Evolutionary conservation across 106 monocot species (phyloP).

Genomic region (Amphibolis antarctica): DNA sequence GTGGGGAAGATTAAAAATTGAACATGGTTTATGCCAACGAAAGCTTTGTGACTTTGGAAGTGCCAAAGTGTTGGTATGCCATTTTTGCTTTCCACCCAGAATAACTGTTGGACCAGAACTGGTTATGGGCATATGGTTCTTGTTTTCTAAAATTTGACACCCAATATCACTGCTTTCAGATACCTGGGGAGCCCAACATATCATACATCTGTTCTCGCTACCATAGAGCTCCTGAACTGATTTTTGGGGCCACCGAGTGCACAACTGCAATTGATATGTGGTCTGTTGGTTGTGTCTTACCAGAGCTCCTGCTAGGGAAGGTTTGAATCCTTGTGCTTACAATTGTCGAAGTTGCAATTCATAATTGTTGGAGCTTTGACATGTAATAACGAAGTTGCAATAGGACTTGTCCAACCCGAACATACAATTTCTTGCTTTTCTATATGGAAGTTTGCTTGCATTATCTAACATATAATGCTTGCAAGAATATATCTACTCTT

Average conservation of each 20-base stretch:
- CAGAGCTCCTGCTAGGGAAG: constrained; percentile 9
- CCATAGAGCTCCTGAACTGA: constrained; percentile 18
- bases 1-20: too few species aligned
- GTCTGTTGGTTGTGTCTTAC: constrained; percentile 16
- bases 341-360: too few species aligned
- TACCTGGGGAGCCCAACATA: constrained; percentile 15
- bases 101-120: background rate
- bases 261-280: constrained; percentile 17
- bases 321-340: background rate
- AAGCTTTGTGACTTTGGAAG: constrained; percentile 22
- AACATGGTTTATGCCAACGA: too few species aligned
- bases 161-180: too few species aligned
- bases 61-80: constrained; percentile 17
- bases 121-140: too few species aligned
- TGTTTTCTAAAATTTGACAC: background rate
- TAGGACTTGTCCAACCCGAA: too few species aligned
- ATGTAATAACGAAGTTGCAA: too few species aligned
- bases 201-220: constrained; percentile 16
- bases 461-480: too few species aligned
- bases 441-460: too few species aligned
- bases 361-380: too few species aligned
- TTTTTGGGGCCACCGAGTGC: constrained; percentile 16
- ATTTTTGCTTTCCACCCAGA: background rate
- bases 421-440: too few species aligned
- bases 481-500: too few species aligned